These are phyloP conservation scores for Trametes versicolor DNA, from an alignment of 1,284 basidiomycete species.

Conservation along the genomic window DNA sequence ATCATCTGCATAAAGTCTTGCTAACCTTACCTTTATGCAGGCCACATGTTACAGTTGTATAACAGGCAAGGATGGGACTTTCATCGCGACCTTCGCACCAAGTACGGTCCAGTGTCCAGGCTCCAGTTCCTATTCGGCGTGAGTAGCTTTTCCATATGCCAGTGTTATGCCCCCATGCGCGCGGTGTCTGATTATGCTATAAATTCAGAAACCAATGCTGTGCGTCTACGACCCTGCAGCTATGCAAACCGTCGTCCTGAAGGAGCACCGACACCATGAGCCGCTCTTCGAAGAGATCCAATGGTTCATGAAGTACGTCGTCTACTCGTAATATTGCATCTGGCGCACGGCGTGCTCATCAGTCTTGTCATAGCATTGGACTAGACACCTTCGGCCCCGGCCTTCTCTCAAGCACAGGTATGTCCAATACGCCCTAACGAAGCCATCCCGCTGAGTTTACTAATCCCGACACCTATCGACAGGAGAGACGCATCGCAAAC, in stretches of 20 bases:
- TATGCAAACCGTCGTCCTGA: conserved; percentile 22
- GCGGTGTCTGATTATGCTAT: not conserved
- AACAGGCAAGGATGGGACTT: conserved; percentile 33
- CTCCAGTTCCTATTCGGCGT: conserved; percentile 25
- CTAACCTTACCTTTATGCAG: conserved; percentile 17
- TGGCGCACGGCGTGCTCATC: not conserved
- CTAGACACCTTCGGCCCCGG: conserved; percentile 8
- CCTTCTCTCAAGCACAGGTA: conserved; percentile 7
- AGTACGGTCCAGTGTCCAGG: conserved; percentile 35
- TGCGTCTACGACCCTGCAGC: conserved; percentile 23
- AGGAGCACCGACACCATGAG: conserved; percentile 19
- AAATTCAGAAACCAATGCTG: conserved; percentile 13
- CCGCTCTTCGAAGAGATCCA: conserved; percentile 23
- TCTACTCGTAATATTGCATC: not conserved
- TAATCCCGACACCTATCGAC: not conserved
- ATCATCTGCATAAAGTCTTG: not conserved
- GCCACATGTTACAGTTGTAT: conserved; percentile 27
- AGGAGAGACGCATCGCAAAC: conserved; percentile 36
- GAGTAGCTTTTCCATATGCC: not conserved
- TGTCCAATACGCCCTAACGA: not conserved
- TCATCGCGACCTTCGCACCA: conserved; percentile 24
- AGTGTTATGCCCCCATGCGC: conserved; percentile 12
- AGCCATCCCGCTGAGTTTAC: not conserved
- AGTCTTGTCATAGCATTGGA: not conserved
- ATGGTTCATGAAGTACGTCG: conserved; percentile 18